These are phyloP conservation scores for Botryosphaeria agaves DNA, from an alignment of 2,329 filamentous ascomycete species.

Conservation along the genomic window DNA sequence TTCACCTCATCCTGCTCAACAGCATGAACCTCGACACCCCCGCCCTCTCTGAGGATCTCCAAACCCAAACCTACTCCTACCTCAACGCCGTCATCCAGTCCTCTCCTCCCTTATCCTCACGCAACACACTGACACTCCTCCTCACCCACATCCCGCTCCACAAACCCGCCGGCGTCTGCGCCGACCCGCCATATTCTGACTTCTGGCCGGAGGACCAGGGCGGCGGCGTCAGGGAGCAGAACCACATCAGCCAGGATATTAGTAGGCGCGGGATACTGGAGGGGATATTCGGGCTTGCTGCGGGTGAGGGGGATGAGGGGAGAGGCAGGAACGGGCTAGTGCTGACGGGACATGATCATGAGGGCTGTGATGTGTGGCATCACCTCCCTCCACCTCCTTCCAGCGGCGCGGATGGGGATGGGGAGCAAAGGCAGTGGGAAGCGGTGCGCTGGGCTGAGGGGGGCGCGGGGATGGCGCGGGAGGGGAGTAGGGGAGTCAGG, in stretches of 20 bases:
- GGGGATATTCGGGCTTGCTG: conserved; percentile 65
- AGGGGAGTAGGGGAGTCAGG: conserved; percentile 45
- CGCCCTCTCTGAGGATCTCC: conserved; percentile 46
- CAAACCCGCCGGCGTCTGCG: conserved; percentile 67
- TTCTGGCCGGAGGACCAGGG: conserved; percentile 50
- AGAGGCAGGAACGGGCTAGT: conserved; percentile 58
- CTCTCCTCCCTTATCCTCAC: conserved; percentile 41
- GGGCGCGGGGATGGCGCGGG: conserved; percentile 27
- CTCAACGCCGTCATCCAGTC: conserved; percentile 50
- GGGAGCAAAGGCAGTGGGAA: conserved; percentile 6
- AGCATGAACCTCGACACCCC: conserved; percentile 88
- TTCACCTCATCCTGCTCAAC: conserved; percentile 77
- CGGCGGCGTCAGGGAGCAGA: conserved; percentile 78
- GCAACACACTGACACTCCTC: conserved; percentile 60
- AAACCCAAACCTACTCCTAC: conserved; percentile 62
- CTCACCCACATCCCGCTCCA: conserved; percentile 86
- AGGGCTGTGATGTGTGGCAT: conserved; percentile 82
- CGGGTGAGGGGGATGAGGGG: conserved; percentile 38
- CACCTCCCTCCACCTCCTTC: conserved; percentile 4
- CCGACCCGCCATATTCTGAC: conserved; percentile 67
- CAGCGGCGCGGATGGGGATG: conserved; percentile 6
- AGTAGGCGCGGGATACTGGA: conserved; percentile 58
- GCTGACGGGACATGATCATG: conserved; percentile 87
- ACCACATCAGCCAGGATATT: conserved; percentile 60
- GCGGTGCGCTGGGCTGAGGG: conserved; percentile 5